Conservation (phyloP, 2,329 filamentous ascomycete species). For the Sporothrix inflata region DNA sequence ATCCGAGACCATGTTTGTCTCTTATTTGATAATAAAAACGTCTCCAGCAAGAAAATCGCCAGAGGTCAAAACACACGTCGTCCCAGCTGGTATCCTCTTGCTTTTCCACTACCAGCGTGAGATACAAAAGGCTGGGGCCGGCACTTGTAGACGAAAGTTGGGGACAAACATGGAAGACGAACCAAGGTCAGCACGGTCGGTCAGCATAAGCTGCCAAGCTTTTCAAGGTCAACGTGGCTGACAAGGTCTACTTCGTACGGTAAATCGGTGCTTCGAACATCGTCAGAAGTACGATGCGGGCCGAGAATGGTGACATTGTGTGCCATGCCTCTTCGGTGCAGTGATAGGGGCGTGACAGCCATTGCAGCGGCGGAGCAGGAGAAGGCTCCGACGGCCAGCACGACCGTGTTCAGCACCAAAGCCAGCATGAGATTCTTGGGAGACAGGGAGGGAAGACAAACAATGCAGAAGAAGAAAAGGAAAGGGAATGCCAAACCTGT, state of each 20-base stretch:
- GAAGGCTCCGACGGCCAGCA: background rate
- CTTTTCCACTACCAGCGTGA: background rate
- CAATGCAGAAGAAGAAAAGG: background rate
- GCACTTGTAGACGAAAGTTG: background rate
- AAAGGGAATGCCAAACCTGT: slow-evolving; percentile 19
- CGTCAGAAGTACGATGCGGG: background rate
- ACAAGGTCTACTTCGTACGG: background rate
- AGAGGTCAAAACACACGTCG: background rate
- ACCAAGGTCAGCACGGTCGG: background rate
- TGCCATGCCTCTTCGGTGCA: background rate
- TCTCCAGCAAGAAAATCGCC: background rate
- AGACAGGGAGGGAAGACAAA: background rate
- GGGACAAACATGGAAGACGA: background rate
- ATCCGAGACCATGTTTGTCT: slow-evolving; percentile 6
- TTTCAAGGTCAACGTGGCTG: background rate
- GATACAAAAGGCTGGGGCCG: background rate
- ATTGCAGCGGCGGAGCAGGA: background rate
- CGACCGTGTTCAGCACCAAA: background rate
- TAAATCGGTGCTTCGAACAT: background rate
- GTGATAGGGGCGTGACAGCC: background rate
- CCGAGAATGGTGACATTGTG: background rate
- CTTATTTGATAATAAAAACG: slow-evolving; percentile 3
- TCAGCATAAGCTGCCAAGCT: background rate
- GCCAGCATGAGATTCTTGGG: background rate
- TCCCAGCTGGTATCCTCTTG: background rate